Base-by-base conservation (phyloP, 768 basidiomycete genomes). In the Psilocybe azurescens region DNA sequence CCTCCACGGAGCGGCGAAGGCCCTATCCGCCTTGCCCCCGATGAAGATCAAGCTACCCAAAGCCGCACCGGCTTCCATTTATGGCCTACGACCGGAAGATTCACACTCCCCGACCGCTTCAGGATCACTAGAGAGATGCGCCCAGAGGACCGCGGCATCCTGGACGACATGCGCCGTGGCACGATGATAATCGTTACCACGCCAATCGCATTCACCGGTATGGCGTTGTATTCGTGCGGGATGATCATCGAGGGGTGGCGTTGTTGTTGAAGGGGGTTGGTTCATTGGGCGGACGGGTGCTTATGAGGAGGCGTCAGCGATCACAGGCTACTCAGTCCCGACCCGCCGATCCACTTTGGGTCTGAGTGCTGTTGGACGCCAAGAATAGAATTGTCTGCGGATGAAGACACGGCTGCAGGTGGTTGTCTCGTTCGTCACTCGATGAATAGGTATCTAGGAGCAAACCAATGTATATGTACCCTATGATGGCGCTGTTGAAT, bases 241-340 rank as follows among this genome's bases (percentile, higher is more conserved):
- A 24, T 62, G 39, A 58, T 67, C 24, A 62, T 67, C 16, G 66
- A 67, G 44, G 66, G 0, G 29, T 67, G 6, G 66, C 63, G 1
- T 47, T 67, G 58, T 18, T 67, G 44, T 49, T 67, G 58, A 67
- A 65, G 33, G 63, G 66, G 8, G 52, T 62, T 4, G 66, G 66
- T 3, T 56, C 63, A 13, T 29, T 62, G 4, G 63, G 66, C 13
- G 63, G 55, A 1, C 59, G 52, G 32, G 7, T 62, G 38, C 52
- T 67, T 28, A 47, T 53, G 50, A 58, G 50, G 20, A 58, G 63
- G 18, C 33, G 52, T n/a, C 59, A 33, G 16, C n/a, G n/a, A 8
- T 13, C 24, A 24, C 24, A 24, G 24, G 24, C 24, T 24, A 24
- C 24, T 24, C 24, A 24, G 24, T 24, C 9, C 36, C 55, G 36